Percentiles rank a stretch among this genome's conserved stretches.
Evolutionary conservation across 805 yeast genomes (phyloP).

Genomic region (Yarrowia bubula): DNA sequence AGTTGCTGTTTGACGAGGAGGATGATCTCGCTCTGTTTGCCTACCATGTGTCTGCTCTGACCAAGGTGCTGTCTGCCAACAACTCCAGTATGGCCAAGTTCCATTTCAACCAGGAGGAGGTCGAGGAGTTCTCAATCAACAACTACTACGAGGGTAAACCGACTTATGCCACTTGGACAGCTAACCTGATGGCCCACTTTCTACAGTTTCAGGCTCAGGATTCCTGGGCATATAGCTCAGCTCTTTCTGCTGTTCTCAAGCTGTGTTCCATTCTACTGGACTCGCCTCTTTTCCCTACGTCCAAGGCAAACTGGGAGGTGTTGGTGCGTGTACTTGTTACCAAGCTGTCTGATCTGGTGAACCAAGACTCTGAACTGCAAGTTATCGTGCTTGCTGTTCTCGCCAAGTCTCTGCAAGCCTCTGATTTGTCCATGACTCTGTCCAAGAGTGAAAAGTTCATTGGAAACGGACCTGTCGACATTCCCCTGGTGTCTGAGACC

Average conservation of each 20-base stretch:
- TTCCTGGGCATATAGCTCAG: constrained; percentile 1
- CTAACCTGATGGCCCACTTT: constrained; percentile 7
- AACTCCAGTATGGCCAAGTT: constrained; percentile 25
- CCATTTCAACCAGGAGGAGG: constrained; percentile 21
- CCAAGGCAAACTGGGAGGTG: constrained; percentile 21
- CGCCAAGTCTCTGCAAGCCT: constrained; percentile 24
- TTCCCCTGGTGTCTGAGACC: constrained; percentile 13
- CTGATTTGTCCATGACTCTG: constrained; percentile 14
- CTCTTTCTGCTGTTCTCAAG: constrained; percentile 18
- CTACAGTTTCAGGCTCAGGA: constrained; percentile 10
- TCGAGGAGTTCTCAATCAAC: neutral
- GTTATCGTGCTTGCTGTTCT: constrained; percentile 15
- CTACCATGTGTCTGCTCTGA: constrained; percentile 57
- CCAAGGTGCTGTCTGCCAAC: constrained; percentile 46
- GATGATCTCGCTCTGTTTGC: constrained; percentile 65
- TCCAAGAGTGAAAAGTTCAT: constrained; percentile 12
- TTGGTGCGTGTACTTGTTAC: constrained; percentile 16
- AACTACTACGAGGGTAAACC: constrained; percentile 13
- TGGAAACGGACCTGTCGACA: constrained; percentile 21
- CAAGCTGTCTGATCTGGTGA: constrained; percentile 13
- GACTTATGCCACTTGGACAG: neutral
- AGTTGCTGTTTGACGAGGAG: constrained; percentile 34
- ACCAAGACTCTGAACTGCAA: constrained; percentile 21
- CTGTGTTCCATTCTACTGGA: constrained; percentile 17
- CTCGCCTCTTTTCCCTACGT: constrained; percentile 16